These are phyloP conservation scores for Pleurotus tuoliensis DNA, from an alignment of 768 basidiomycete genomes.

Conservation along the genomic window DNA sequence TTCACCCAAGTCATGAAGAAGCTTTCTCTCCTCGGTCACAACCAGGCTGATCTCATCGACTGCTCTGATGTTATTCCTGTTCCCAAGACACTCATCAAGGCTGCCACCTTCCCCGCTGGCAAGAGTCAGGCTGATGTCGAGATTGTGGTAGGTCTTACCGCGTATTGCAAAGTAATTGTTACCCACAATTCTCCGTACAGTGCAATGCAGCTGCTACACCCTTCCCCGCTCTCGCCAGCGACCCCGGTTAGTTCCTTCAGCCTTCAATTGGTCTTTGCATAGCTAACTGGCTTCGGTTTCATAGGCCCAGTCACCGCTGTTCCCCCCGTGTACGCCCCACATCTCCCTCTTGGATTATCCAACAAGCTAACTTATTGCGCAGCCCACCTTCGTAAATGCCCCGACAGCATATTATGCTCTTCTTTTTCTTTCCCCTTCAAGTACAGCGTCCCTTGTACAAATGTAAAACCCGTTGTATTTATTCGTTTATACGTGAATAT, in stretches of 20 bases:
- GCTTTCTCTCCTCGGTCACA: constrained; percentile 37
- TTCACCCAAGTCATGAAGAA: constrained; percentile 42
- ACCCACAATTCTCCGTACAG: neutral
- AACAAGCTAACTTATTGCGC: neutral
- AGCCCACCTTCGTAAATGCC: constrained; percentile 1
- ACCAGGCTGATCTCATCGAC: constrained; percentile 30
- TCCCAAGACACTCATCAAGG: constrained; percentile 19
- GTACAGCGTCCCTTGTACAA: too few species aligned
- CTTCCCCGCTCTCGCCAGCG: constrained; percentile 2
- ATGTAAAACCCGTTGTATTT: too few species aligned
- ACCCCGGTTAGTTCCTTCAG: neutral
- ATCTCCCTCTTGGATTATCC: neutral
- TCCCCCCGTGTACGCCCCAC: neutral
- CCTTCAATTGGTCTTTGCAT: neutral
- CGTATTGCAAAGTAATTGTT: too few species aligned
- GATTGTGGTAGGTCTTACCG: constrained; percentile 17
- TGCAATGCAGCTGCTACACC: constrained; percentile 1
- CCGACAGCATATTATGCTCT: neutral
- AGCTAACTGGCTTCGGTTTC: too few species aligned
- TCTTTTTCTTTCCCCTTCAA: too few species aligned
- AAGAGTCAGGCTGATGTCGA: constrained; percentile 23
- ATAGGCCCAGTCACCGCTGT: constrained; percentile 5
- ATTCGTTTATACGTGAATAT: too few species aligned
- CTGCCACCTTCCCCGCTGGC: constrained; percentile 27
- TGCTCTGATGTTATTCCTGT: constrained; percentile 42